These are phyloP conservation scores for Knufia petricola DNA, from an alignment of 2,329 filamentous ascomycete genomes.

Conservation along the genomic window DNA sequence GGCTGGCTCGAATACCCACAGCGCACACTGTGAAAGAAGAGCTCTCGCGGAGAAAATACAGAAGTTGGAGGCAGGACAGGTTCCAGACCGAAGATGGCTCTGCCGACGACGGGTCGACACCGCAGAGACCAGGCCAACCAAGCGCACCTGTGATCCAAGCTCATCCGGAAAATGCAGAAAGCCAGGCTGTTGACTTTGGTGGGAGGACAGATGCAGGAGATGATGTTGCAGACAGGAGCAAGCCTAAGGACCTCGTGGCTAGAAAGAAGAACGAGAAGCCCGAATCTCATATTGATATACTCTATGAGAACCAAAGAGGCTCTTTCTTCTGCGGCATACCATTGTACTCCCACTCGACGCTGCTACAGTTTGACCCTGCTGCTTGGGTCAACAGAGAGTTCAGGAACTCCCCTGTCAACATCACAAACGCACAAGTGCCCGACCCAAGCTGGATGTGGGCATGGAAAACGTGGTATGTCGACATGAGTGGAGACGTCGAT, in stretches of 20 bases:
- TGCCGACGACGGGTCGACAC: neutral
- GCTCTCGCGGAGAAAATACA: constrained; percentile 36
- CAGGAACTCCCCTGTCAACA: constrained; percentile 54
- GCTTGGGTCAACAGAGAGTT: constrained; percentile 68
- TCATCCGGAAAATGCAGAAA: constrained; percentile 7
- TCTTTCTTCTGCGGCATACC: constrained; percentile 80
- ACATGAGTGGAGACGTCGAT: constrained; percentile 73
- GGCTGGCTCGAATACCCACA: constrained; percentile 27
- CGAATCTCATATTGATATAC: constrained; percentile 59
- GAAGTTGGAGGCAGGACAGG: constrained; percentile 46
- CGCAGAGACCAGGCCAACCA: neutral
- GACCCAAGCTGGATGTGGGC: constrained; percentile 94
- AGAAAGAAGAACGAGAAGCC: constrained; percentile 24
- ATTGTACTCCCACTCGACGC: constrained; percentile 76
- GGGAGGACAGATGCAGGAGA: neutral
- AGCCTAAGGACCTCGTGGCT: constrained; percentile 10
- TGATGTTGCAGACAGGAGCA: constrained; percentile 1
- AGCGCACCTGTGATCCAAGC: constrained; percentile 1
- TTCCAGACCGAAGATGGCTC: constrained; percentile 5
- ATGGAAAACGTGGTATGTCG: constrained; percentile 61
- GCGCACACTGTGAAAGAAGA: constrained; percentile 31
- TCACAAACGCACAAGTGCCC: constrained; percentile 80
- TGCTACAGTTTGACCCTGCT: constrained; percentile 75
- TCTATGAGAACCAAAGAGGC: constrained; percentile 94
- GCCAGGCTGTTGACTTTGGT: constrained; percentile 8